Conservation (phyloP, 2,329 filamentous ascomycete genomes). For the Cercospora zeina region DNA sequence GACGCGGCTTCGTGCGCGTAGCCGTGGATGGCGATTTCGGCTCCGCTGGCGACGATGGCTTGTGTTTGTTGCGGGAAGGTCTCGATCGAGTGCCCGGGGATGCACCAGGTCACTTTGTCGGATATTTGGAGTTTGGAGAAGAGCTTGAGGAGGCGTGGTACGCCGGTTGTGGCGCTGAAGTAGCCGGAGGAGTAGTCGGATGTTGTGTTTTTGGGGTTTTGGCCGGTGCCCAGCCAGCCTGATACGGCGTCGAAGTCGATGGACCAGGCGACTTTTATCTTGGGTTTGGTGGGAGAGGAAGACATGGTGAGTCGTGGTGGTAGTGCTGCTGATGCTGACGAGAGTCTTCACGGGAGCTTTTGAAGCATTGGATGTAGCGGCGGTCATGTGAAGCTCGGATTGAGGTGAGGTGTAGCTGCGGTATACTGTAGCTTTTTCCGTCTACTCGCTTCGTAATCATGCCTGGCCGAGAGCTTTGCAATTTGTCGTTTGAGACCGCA, state of each 20-base stretch:
- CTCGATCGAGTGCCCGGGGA: constrained; percentile 61
- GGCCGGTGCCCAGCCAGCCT: constrained; percentile 61
- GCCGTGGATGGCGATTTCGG: constrained; percentile 55
- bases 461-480: constrained; percentile 14
- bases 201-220: constrained; percentile 54
- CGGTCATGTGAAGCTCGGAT: constrained; percentile 9
- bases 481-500: constrained; percentile 2
- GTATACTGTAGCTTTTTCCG: neutral
- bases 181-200: constrained; percentile 59
- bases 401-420: neutral
- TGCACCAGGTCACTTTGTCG: constrained; percentile 60
- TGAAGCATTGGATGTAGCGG: constrained; percentile 8
- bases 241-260: constrained; percentile 61
- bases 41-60: constrained; percentile 54
- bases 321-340: neutral
- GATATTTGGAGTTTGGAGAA: constrained; percentile 55
- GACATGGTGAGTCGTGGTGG: neutral
- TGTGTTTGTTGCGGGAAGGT: constrained; percentile 56
- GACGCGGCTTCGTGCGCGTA: constrained; percentile 52
- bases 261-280: constrained; percentile 46
- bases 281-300: constrained; percentile 23
- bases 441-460: constrained; percentile 11
- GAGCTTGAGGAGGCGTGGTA: constrained; percentile 56
- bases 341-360: neutral
- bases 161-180: constrained; percentile 59